phyloP scores from a whole-genome alignment of 2,329 filamentous ascomycete genomes.

The Sarocladiaceae sp. region DNA sequence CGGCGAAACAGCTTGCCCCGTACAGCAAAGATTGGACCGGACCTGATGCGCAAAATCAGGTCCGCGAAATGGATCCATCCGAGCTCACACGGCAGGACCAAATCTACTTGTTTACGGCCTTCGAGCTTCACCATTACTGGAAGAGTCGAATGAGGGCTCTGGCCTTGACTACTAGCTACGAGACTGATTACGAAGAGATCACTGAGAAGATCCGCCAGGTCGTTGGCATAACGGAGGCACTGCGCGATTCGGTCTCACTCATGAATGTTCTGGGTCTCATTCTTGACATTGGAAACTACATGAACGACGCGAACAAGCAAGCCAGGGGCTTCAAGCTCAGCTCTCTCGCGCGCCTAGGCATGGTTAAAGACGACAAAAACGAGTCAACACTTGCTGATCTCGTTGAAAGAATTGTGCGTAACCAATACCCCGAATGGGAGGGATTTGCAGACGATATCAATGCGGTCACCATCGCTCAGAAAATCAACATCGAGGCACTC shows the following conservation, averaged over 20 bases:
- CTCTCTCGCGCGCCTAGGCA: slow-evolving; percentile 84
- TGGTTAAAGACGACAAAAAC: slow-evolving; percentile 99
- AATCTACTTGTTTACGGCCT: slow-evolving; percentile 89
- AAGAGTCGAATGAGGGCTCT: slow-evolving; percentile 94
- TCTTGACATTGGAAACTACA: slow-evolving; percentile 97
- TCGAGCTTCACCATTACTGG: slow-evolving; percentile 96
- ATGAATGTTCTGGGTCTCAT: slow-evolving; percentile 97
- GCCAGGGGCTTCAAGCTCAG: slow-evolving; percentile 97
- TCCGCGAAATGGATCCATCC: slow-evolving; percentile 76
- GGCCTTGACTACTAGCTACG: slow-evolving; percentile 75
- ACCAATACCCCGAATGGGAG: slow-evolving; percentile 96
- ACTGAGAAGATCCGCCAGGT: slow-evolving; percentile 80
- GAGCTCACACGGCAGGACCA: slow-evolving; percentile 95
- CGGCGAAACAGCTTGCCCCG: slow-evolving; percentile 84
- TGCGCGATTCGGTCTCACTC: slow-evolving; percentile 85
- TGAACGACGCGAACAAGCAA: slow-evolving; percentile 99
- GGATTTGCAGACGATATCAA: slow-evolving; percentile 79
- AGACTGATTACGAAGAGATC: slow-evolving; percentile 88
- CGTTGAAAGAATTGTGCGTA: slow-evolving; percentile 92
- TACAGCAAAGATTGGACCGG: slow-evolving; percentile 97
- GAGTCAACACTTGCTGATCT: slow-evolving; percentile 93
- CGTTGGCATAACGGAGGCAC: slow-evolving; percentile 80
- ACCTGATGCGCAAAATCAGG: slow-evolving; percentile 71
- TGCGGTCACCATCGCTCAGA: slow-evolving; percentile 74
- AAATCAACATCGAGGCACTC: slow-evolving; percentile 92